Evolutionary conservation across 257 asterid genomes (phyloP).

Genomic region (Catharanthus roseus): DNA sequence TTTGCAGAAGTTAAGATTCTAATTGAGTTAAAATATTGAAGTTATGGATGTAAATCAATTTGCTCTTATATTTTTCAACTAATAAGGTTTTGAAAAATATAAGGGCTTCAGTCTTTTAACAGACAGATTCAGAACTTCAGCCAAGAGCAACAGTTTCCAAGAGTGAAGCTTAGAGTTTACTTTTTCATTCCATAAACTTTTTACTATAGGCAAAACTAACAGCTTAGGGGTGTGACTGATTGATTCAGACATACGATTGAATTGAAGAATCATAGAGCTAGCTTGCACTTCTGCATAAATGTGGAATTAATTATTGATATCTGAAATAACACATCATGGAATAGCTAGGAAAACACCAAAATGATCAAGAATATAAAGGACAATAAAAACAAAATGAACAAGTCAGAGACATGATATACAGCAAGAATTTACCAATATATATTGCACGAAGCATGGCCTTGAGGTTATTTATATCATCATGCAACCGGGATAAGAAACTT

Average conservation of each 20-base stretch:
- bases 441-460: conserved; percentile 94
- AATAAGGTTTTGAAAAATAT: neutral
- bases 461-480: conserved; percentile 70
- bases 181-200: too few relatives aligned
- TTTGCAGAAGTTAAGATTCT: neutral
- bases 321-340: neutral
- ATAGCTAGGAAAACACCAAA: neutral
- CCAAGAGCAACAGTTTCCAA: too few relatives aligned
- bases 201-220: neutral
- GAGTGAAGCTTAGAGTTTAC: too few relatives aligned
- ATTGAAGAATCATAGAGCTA: too few relatives aligned
- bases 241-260: too few relatives aligned
- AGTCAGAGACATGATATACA: neutral
- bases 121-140: neutral
- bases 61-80: neutral
- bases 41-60: neutral
- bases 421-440: conserved; percentile 55
- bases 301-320: neutral
- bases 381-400: neutral
- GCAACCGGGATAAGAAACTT: conserved; percentile 55
- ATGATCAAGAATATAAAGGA: neutral
- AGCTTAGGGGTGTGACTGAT: neutral
- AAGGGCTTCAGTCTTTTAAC: neutral
- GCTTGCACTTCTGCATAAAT: neutral
- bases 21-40: neutral